Base-by-base conservation (phyloP, 2,329 filamentous ascomycete species). In the Tolypocladium ophioglossoides region DNA sequence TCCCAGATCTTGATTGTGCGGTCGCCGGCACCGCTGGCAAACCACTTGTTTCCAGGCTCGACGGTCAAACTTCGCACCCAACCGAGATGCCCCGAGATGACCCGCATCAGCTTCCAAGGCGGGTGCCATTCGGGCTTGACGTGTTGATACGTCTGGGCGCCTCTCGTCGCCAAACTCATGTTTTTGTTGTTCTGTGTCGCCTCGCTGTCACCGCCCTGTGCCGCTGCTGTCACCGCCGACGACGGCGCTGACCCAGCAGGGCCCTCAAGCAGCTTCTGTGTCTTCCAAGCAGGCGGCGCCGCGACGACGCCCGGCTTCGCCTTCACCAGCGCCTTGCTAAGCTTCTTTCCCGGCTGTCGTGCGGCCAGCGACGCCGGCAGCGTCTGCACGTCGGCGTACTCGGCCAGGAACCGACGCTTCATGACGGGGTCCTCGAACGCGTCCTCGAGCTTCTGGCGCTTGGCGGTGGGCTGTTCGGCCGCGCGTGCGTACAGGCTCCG, bases 1-100 rank as follows among this genome's bases (percentile, higher is more conserved):
- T 99, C 92, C 92, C 92, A 99, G 59, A 99, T 95, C 76, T 99
- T 99, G 73, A 99, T 96, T 1, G 92, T 97, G 52, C 95, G 80
- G 69, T 99, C 94, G 54, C 92, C 95, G 8, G 92, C 91, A 57
- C 94, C 94, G 63, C 89, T 95, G 22, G 91, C 94, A 69, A 99
- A 99, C 90, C 91, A 99, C 70, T 96, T 83, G 71, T 99, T 99
- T 64, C 89, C 89, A 1, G 95, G 95, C 71, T 99, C 95, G 50
- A 97, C 89, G 1, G 92, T 89, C 63, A 96, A 74, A 61, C 83
- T 83, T 57, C 91, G 80, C 58, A 99, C 94, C 94, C 94, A 99
- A 30, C 94, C 94, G 62, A 99, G 72, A 68, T 97, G 94, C 18
- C 95, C 94, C 0, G 91, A 96, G 60, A 99, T 96, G 57, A 99